These are phyloP conservation scores for Circinella minor DNA, from an alignment of 371 early-diverging fungal genomes.

Conservation along the genomic window DNA sequence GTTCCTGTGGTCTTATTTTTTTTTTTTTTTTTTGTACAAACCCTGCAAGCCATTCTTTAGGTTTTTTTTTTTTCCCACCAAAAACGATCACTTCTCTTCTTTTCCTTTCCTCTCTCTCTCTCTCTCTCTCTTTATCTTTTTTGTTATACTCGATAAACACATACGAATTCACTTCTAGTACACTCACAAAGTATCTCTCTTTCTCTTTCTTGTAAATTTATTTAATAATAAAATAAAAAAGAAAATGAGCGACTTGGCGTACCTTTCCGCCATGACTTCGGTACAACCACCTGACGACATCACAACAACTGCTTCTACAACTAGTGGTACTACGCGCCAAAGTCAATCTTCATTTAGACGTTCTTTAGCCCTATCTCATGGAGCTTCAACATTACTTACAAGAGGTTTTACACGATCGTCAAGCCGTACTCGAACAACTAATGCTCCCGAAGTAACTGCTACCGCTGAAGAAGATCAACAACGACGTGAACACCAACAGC, in stretches of 20 bases:
- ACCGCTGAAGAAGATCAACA: slow-evolving; percentile 1
- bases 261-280: slow-evolving; percentile 11
- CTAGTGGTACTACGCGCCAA: not conserved
- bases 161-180: not conserved
- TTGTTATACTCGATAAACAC: not conserved
- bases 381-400: slow-evolving; percentile 16
- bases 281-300: slow-evolving; percentile 10
- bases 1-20: slow-evolving; percentile 6
- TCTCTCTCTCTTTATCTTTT: not conserved
- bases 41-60: slow-evolving; percentile 3
- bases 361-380: slow-evolving; percentile 23
- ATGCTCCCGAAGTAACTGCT: not conserved
- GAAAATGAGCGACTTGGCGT: slow-evolving; percentile 15
- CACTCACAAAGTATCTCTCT: too few relatives aligned
- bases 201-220: too few relatives aligned
- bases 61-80: slow-evolving; percentile 18
- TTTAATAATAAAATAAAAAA: not conserved
- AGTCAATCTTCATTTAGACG: slow-evolving; percentile 15
- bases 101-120: not conserved
- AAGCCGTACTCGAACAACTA: slow-evolving; percentile 8
- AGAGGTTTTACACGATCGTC: slow-evolving; percentile 18
- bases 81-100: not conserved
- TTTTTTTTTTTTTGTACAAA: not conserved
- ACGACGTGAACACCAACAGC: slow-evolving; percentile 7
- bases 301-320: not conserved